phyloP scores from a whole-genome alignment of 441 rosid genomes.

The Hura crepitans region DNA sequence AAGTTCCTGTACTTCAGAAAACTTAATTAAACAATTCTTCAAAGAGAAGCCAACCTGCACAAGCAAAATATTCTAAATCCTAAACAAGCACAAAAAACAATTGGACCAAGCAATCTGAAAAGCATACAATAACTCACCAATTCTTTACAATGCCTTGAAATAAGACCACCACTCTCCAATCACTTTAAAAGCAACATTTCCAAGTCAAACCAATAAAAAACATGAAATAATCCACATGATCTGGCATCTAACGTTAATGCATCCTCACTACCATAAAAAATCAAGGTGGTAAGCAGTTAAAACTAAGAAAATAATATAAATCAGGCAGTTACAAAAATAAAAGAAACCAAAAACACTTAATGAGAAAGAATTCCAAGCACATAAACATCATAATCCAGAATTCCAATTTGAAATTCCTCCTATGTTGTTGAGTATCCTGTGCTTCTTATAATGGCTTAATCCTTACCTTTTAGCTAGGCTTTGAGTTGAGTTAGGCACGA shows the following conservation, averaged over 20 bases:
- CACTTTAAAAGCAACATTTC: constrained; percentile 22
- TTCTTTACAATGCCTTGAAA: constrained; percentile 21
- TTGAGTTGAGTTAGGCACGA: no score
- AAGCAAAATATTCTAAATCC: constrained; percentile 15
- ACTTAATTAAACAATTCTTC: constrained; percentile 24
- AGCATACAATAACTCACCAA: constrained; percentile 25
- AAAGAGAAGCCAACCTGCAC: constrained; percentile 36
- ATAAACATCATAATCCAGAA: background rate
- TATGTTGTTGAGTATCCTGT: no score
- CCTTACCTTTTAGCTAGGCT: no score
- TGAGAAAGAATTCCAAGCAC: background rate
- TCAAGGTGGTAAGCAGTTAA: background rate
- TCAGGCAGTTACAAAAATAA: no score
- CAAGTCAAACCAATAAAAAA: constrained; percentile 25
- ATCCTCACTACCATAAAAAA: constrained; percentile 13
- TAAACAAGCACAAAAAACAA: constrained; percentile 3
- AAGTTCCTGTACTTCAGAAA: background rate
- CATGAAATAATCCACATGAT: constrained; percentile 21
- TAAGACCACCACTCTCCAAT: constrained; percentile 26
- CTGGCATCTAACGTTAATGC: constrained; percentile 15
- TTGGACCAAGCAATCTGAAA: constrained; percentile 3
- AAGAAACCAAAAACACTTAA: background rate
- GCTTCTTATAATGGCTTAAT: no score
- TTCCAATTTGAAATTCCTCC: background rate
- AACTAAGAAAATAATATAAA: background rate